Percentiles rank a stretch among this genome's conserved stretches.
Conservation (phyloP, 192 early-diverging fungal genomes). For the Obelidium mucronatum region DNA sequence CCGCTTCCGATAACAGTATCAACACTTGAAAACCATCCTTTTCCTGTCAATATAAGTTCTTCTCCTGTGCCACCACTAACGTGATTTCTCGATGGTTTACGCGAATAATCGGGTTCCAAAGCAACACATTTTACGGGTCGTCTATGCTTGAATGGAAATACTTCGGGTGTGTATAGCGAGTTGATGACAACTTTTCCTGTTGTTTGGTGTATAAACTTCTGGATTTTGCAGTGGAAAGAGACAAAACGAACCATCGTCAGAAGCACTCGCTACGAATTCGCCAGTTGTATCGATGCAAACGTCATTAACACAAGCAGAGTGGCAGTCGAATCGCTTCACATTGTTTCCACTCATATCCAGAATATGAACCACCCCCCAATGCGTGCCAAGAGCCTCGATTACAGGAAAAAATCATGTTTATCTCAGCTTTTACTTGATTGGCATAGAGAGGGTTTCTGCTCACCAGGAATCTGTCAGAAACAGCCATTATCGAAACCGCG, state of each 20-base stretch:
- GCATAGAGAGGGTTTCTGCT: not conserved
- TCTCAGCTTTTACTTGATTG: not conserved
- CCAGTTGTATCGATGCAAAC: conserved; percentile 84
- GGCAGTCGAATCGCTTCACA: conserved; percentile 82
- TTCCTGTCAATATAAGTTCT: conserved; percentile 84
- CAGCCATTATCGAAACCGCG: conserved; percentile 79
- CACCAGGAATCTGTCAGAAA: conserved; percentile 88
- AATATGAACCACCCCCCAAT: conserved; percentile 88
- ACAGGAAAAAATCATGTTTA: not conserved
- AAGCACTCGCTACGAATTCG: conserved; percentile 91
- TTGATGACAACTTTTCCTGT: conserved; percentile 86
- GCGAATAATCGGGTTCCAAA: conserved; percentile 87
- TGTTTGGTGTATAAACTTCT: not conserved
- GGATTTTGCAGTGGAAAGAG: not conserved
- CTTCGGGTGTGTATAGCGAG: conserved; percentile 78
- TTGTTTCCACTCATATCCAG: conserved; percentile 93
- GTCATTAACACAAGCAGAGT: conserved; percentile 87
- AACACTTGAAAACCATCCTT: conserved; percentile 90
- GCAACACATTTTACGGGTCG: conserved; percentile 91
- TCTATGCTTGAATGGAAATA: conserved; percentile 75
- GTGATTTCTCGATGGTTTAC: conserved; percentile 77
- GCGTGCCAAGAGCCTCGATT: conserved; percentile 84
- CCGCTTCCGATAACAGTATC: conserved; percentile 85
- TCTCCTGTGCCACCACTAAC: conserved; percentile 92
- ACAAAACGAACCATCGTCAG: conserved; percentile 79